phyloP scores from a whole-genome alignment of 2,329 filamentous ascomycete genomes.

The Microcera coccophila region DNA sequence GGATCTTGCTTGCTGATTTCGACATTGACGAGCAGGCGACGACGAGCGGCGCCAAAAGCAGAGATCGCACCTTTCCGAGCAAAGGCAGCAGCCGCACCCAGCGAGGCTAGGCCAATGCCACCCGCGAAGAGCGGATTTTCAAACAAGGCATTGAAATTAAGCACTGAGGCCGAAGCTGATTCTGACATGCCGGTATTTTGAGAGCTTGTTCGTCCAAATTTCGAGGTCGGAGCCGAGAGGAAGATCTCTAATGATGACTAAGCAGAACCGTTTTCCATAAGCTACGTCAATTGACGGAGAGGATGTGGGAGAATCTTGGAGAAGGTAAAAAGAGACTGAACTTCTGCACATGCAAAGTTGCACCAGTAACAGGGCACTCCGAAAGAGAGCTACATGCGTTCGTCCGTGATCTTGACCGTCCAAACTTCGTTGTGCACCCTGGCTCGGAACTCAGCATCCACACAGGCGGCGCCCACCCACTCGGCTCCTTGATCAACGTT shows the following conservation, averaged over 20 bases:
- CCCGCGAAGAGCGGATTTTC: constrained; percentile 62
- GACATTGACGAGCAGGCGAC: constrained; percentile 86
- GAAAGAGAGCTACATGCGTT: constrained; percentile 10
- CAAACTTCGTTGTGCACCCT: no score
- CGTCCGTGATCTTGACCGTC: constrained; percentile 9
- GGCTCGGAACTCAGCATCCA: constrained; percentile 13
- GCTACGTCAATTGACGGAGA: background rate
- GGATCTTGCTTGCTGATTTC: constrained; percentile 94
- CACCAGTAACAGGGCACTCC: no score
- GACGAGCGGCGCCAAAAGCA: constrained; percentile 69
- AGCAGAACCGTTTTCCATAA: background rate
- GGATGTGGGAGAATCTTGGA: no score
- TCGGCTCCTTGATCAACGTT: constrained; percentile 19
- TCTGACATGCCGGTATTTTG: constrained; percentile 30
- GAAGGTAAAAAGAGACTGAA: no score
- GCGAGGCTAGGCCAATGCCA: constrained; percentile 85
- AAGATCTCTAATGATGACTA: constrained; percentile 8
- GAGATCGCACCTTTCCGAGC: constrained; percentile 73
- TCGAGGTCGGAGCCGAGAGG: constrained; percentile 7
- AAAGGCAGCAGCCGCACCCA: constrained; percentile 78
- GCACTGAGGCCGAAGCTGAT: constrained; percentile 29
- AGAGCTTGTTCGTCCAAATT: constrained; percentile 16
- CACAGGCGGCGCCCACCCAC: constrained; percentile 4
- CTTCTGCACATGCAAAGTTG: background rate
- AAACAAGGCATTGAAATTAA: constrained; percentile 56